These are phyloP conservation scores for Rhynchospora pubera DNA, from an alignment of 176 grass and related monocot genomes.

Conservation along the genomic window DNA sequence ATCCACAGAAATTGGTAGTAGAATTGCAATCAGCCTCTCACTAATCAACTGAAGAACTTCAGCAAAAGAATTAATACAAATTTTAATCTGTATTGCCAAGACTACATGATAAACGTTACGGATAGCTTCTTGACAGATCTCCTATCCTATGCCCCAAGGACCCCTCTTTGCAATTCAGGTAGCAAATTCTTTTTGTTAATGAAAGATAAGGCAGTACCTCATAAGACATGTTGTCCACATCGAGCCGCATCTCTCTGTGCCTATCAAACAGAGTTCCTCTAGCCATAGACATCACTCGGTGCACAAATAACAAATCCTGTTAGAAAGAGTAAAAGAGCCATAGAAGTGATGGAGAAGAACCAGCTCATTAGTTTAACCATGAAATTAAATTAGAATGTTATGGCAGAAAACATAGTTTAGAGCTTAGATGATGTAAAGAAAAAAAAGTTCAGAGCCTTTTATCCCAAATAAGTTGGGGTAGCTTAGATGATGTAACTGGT, in stretches of 20 bases:
- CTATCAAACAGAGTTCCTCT: conserved; percentile 63
- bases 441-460: too few species aligned
- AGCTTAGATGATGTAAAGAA: not conserved
- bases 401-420: not conserved
- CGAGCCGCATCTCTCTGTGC: conserved; percentile 83
- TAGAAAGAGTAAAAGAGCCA: not conserved
- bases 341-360: not conserved
- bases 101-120: not conserved
- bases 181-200: not conserved
- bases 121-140: not conserved
- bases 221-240: conserved; percentile 98
- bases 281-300: conserved; percentile 43
- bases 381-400: not conserved
- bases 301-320: conserved; percentile 56
- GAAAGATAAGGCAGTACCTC: conserved; percentile 42
- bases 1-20: not conserved
- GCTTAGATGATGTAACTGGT: not conserved
- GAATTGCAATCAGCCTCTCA: not conserved
- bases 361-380: not conserved
- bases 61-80: not conserved
- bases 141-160: not conserved
- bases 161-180: not conserved
- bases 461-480: too few species aligned
- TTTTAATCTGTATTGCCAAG: not conserved
- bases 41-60: not conserved